Base-by-base conservation (phyloP, 768 basidiomycete species). In the Tulasnella sp. region DNA sequence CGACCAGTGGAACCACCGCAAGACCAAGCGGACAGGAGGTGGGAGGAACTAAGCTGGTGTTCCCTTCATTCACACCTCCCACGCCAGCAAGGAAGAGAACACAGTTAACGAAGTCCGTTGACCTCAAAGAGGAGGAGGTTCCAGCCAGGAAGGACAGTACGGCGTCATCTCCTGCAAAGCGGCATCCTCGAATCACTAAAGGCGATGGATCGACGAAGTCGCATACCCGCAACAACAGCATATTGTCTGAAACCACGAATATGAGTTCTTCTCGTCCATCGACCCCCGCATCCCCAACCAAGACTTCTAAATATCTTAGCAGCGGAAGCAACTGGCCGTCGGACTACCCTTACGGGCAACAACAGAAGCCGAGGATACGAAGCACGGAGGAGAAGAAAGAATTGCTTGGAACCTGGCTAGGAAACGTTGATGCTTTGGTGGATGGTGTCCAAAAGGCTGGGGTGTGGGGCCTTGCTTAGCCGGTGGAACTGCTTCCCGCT, bases 391-490 rank as follows among this genome's bases (percentile, higher is more conserved):
- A 92, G 73, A 92, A 92, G 74, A 90, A 85, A 70, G 81, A 82
- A 68, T 69, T 88, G 45, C 67, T 95, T 60, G 85, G 86, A 0
- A 83, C 80, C 47, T 84, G 92, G 81, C 71, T 95, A 45, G 91
- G 89, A 3, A 94, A 95, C 68, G 92, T 95, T 2, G 92, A 94
- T 68, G 85, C 87, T 29, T 76, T 95, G 9, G 88, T 95, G 4
- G 88, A 90, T 63, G 85, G 90, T 0, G 86, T 95, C 32, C 76
- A 85, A 62, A 86, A 83, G 70, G 88, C 88, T 0, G 89, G 90
- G 0, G 82, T 93, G 58, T 94, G 88, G 88, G 89, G 91, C 4
- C 69, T 90, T 38, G 53, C 53, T 41, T 55, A 55, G 41, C 21
- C 3, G 34, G 34, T 15, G 34, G 34, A 38, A 38, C 34, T 5